Base-by-base conservation (phyloP, 106 monocot species). In the Platanthera zijinensis region DNA sequence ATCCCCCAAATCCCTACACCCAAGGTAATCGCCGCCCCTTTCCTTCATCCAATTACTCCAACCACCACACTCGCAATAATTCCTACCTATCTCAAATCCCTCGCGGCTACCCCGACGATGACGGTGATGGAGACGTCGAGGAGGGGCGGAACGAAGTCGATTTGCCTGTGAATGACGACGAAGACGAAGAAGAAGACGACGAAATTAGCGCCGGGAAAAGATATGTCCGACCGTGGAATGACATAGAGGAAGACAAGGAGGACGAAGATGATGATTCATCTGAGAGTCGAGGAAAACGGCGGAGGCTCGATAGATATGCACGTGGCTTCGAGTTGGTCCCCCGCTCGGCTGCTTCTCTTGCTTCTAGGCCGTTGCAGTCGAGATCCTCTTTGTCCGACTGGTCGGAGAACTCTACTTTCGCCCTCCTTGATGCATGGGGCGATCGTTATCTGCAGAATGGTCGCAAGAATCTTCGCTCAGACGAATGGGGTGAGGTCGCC, bases 401-500 rank as follows among this genome's bases (percentile, higher is more conserved):
- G 97, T 88, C 97, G 51, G 91, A 97, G 74, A 88, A 86, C 7
- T 83, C 91, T 18, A 94, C 97, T 28, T 90, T 92, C 69, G 83
- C 82, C 4, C 94, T 99, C 51, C 89, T 99, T 3, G 89, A 94
- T n/a, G 78, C 94, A 0, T 99, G 97, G 93, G 97, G 94, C 18
- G 92, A 86, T 47, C 84, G 88, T 48, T 99, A 80, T 74, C 69
- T 90, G 8, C 80, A 86, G 81, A 92, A 91, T 47, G 97, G 94
- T 1, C 82, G 93, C 62, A 87, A 87, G 74, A 91, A 86, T 50
- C 73, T 94, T 57, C 87, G 91, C 11, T 87, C 97, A 3, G 97
- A 99, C 9, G 89, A 94, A 86, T 94, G 94, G 94, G 81, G 74
- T 74, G 93, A 94, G 84, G 91, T 99, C 17, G 91, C 91, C 10